Conservation (phyloP, 2,329 filamentous ascomycete genomes). For the Niveomyces coronatus region DNA sequence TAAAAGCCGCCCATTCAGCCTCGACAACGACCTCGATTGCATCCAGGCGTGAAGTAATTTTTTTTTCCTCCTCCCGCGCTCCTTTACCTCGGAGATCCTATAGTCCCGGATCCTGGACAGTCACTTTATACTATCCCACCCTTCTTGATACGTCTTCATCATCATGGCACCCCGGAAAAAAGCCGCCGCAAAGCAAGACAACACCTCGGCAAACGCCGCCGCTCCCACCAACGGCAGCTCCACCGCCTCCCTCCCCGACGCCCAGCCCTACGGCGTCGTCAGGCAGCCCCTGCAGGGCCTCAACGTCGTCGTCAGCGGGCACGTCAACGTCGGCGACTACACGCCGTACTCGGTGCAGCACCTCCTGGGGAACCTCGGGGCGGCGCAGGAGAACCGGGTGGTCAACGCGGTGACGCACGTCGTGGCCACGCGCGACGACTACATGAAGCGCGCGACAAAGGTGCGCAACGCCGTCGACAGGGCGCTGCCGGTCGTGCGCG, state of each 20-base stretch:
- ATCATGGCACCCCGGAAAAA: slow-evolving; percentile 6
- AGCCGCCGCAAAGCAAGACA: slow-evolving; percentile 3
- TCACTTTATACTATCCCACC: no score
- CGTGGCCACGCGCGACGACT: slow-evolving; percentile 44
- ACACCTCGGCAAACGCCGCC: slow-evolving; percentile 11
- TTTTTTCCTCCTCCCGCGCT: no score
- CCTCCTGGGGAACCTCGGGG: slow-evolving; percentile 5
- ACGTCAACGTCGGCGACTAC: slow-evolving; percentile 45
- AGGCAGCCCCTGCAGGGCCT: slow-evolving; percentile 33
- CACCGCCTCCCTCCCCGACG: slow-evolving; percentile 1
- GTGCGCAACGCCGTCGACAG: slow-evolving; percentile 36
- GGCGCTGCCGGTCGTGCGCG: slow-evolving; percentile 43
- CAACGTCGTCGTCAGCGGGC: slow-evolving; percentile 49
- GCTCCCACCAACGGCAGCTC: neutral
- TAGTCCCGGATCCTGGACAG: no score
- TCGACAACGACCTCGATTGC: no score
- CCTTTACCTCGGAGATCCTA: no score
- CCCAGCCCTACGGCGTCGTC: slow-evolving; percentile 9
- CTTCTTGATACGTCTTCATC: neutral
- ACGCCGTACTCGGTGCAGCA: slow-evolving; percentile 13
- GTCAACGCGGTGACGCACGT: slow-evolving; percentile 44
- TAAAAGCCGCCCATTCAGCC: no score
- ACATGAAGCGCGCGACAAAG: slow-evolving; percentile 38
- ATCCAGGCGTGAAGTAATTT: no score
- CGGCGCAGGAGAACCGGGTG: slow-evolving; percentile 21